These are phyloP conservation scores for Diophrys sp. DNA, from an alignment of 73 alveolate genomes.

Conservation along the genomic window DNA sequence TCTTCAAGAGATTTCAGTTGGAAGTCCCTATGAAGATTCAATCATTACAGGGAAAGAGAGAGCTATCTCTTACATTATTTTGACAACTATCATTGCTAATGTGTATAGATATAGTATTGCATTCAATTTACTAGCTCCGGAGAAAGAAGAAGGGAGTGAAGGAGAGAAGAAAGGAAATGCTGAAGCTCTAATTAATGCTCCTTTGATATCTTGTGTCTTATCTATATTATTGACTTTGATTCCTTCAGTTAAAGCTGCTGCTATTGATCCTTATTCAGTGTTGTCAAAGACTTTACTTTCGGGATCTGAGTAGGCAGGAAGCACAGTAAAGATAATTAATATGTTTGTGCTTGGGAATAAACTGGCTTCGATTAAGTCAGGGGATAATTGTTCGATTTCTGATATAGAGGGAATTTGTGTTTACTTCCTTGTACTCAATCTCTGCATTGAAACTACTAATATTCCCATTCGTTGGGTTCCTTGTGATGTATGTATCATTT, in stretches of 20 bases:
- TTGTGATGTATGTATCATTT: neutral
- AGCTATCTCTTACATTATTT: neutral
- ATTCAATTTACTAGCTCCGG: neutral
- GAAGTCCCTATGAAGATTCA: neutral
- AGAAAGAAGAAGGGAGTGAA: neutral
- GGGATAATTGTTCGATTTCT: neutral
- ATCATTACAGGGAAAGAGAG: neutral
- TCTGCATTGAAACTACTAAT: neutral
- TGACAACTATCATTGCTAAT: neutral
- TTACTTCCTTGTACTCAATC: neutral
- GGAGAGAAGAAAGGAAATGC: neutral
- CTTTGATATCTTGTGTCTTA: neutral
- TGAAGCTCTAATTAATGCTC: neutral
- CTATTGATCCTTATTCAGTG: neutral
- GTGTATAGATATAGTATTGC: neutral
- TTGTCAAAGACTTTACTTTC: neutral
- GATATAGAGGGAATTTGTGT: no score
- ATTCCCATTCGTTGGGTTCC: neutral
- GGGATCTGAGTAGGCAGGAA: neutral
- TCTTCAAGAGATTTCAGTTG: neutral
- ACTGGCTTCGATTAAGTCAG: neutral
- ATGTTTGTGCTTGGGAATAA: neutral
- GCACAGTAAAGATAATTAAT: neutral
- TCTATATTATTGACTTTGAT: neutral
- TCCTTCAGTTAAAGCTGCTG: neutral